Evolutionary conservation across 495 filamentous ascomycete species (phyloP), one percentile per base, ranked within the genome.

Genomic region (Eremomyces bilateralis): DNA sequence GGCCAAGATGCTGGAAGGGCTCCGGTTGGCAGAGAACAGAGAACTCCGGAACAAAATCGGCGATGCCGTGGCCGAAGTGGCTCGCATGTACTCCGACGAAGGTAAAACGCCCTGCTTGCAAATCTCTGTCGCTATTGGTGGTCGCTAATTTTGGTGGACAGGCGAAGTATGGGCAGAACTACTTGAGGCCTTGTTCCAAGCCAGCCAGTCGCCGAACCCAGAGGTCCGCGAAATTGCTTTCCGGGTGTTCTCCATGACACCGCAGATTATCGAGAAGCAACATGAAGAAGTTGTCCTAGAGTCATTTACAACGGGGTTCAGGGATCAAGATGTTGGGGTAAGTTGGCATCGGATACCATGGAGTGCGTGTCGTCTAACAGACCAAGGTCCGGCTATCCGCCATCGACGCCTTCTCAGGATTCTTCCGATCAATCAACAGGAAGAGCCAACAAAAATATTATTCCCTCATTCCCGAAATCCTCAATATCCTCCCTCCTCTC

Each of bases 391-490:
- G 83, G 30, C 71, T 95, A 39, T 72, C 85, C 21, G 82, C 90
- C 35, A 85, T 95, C 76, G 82, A 94, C 45, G 90, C 90, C 6
- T 95, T 94, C 49, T 73, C 88, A 11, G 74, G 85, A 0, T 92
- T 95, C 57, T 99, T 95, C 71, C 69, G 76, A 40, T 84, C 76
- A 29, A 65, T 95, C 40, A 59, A 61, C 45, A 93, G 88, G 61
- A 90, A 83, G 49, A 65, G 67, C 25, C 83, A 92, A 51, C 54
- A 67, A 21, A 85, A 88, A 49, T 95, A 88, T 58, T 85, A 80
- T 52, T 53, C 61, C 2, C 68, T 99, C 4, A 69, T 93, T 29
- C 79, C 81, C 22, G 75, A 90, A 33, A 70, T 95, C 19, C 70
- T 99, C 21, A 91, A 91, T 51, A 81, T 93, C 36, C 58, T 99